Conservation (phyloP, 805 yeast species). For the Kodamaea hsintzibuensis region DNA sequence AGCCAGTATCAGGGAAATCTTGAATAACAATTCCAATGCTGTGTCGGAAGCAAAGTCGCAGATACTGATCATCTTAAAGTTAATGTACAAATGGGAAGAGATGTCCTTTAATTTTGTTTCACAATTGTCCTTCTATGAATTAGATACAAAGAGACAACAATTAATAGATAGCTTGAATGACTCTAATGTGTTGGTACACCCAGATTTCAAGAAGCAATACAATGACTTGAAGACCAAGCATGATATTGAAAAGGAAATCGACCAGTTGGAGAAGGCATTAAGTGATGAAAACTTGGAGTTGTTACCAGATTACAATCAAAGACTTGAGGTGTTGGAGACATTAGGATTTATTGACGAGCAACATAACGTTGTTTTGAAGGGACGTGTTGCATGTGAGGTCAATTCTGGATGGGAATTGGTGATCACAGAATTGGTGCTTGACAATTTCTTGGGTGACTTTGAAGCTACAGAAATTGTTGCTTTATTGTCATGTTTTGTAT, state of each 20-base stretch:
- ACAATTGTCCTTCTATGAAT: conserved; percentile 38
- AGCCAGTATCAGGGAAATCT: conserved; percentile 32
- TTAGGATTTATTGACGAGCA: conserved; percentile 77
- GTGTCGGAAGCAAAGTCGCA: conserved; percentile 37
- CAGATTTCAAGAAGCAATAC: conserved; percentile 47
- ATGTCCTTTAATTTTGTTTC: conserved; percentile 36
- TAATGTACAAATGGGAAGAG: conserved; percentile 46
- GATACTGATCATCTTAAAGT: conserved; percentile 34
- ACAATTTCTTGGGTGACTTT: conserved; percentile 88
- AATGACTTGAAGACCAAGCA: conserved; percentile 47
- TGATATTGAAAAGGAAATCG: conserved; percentile 51
- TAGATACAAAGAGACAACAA: conserved; percentile 36
- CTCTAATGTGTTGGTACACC: conserved; percentile 33
- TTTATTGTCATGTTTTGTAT: conserved; percentile 84
- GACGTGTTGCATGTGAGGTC: conserved; percentile 91
- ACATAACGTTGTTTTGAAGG: conserved; percentile 80
- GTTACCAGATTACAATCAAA: conserved; percentile 90
- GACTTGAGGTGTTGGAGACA: conserved; percentile 74
- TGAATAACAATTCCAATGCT: conserved; percentile 37
- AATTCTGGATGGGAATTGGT: conserved; percentile 90
- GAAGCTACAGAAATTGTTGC: conserved; percentile 98
- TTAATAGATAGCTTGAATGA: conserved; percentile 30
- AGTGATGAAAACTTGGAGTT: conserved; percentile 88
- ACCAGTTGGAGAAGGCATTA: conserved; percentile 56
- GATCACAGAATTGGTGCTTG: conserved; percentile 84